Base-by-base conservation (phyloP, 2,329 filamentous ascomycete species). In the Emericellopsis cladophorae region DNA sequence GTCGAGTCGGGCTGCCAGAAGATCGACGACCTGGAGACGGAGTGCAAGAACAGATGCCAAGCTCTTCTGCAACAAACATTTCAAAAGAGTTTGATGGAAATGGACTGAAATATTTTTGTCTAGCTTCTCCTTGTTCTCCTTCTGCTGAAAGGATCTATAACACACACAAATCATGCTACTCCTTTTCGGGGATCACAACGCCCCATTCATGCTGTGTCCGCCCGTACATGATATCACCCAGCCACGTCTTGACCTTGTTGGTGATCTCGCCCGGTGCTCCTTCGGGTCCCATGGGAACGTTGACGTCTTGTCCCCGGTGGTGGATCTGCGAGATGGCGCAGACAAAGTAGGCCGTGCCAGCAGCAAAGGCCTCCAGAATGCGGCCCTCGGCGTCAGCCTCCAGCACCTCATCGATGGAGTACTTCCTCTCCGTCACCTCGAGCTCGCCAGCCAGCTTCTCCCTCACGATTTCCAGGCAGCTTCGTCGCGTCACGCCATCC, bases 401-500 rank as follows among this genome's bases (percentile, higher is more conserved):
- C 23, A 79, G 56, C 14, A 95, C 61, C 60, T 95, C 88, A 24
- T 72, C 65, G 56, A 95, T 94, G 18, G 78, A 87, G 62, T 90
- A 92, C 48, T 79, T 78, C 48, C 82, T 71, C 76, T 95, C 89
- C 0, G 90, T 79, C 32, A 94, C 71, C 49, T 89, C 81, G 2
- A 80, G 41, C 47, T 77, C 67, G 29, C 60, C 66, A 1, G 61
- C 58, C 10, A 93, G 62, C 7, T 81, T 69, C 57, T 79, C 69
- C 21, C 74, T 68, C 1, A 76, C 80, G 16, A 94, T 68, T 49
- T 90, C 79, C 31, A 95, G 59, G 16, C 89, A 77, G 51, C 83
- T 89, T 41, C 84, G 72, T 40, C 89, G 72, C n/a, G 88, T 95
- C 10, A 95, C 81, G 47, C 89, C 89, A 46, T 90, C 84, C 4